Conservation (phyloP, 148 eudicot species). For the Diospyros lotus region DNA sequence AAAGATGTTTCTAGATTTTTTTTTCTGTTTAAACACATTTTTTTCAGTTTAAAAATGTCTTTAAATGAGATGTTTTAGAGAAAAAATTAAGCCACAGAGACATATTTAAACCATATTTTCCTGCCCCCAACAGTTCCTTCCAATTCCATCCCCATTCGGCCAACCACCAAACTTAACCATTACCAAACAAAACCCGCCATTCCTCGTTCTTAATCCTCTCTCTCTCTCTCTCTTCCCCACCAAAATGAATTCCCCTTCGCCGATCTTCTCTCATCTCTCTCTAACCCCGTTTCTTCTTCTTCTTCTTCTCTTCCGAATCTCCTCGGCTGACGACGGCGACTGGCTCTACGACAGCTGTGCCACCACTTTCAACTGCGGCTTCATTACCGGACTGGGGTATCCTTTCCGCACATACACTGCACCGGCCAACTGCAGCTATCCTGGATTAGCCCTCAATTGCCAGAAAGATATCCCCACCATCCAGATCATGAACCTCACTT, state of each 20-base stretch:
- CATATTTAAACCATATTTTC: too few relatives aligned
- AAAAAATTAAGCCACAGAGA: too few relatives aligned
- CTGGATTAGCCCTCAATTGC: slow-evolving; percentile 27
- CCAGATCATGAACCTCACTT: slow-evolving; percentile 14
- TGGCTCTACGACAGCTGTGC: slow-evolving; percentile 15
- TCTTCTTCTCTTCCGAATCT: slow-evolving; percentile 7
- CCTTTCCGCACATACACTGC: slow-evolving; percentile 24
- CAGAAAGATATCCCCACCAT: slow-evolving; percentile 16
- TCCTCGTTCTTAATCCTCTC: neutral
- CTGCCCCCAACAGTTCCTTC: too few relatives aligned
- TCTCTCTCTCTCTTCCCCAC: neutral
- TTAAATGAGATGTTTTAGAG: too few relatives aligned
- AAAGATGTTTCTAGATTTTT: too few relatives aligned
- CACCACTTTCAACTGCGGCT: slow-evolving; percentile 24
- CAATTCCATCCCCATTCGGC: too few relatives aligned
- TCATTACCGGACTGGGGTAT: slow-evolving; percentile 27
- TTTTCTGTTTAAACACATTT: too few relatives aligned
- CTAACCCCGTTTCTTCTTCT: neutral
- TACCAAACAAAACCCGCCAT: too few relatives aligned
- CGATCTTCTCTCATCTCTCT: neutral
- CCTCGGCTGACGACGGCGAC: slow-evolving; percentile 4
- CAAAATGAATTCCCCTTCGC: slow-evolving; percentile 23
- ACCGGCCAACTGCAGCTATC: slow-evolving; percentile 31
- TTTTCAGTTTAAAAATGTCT: too few relatives aligned
- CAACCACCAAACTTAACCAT: too few relatives aligned